phyloP scores from a whole-genome alignment of 23 red algal genomes.

The Gracilaria domingensis region DNA sequence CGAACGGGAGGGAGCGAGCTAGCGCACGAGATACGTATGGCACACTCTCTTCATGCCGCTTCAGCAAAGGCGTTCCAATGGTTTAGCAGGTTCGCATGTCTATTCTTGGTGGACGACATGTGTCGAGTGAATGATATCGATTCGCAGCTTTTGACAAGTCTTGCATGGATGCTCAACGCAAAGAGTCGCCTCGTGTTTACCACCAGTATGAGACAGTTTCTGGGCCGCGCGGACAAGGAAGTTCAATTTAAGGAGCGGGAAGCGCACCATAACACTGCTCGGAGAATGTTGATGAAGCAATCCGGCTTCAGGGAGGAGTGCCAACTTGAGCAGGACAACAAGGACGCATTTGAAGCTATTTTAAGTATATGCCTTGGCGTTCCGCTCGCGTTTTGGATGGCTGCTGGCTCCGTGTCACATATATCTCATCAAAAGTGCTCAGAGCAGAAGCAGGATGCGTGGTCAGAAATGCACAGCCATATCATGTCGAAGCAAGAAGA shows the following conservation, averaged over 20 bases:
- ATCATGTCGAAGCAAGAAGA: not conserved
- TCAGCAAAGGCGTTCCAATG: not conserved
- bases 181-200: not conserved
- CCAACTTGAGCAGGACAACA: not conserved
- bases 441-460: not conserved
- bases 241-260: not conserved
- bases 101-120: slow-evolving; percentile 16
- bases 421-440: not conserved
- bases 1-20: too few species aligned
- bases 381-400: not conserved
- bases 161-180: not conserved
- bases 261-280: not conserved
- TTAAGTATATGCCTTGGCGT: not conserved
- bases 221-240: not conserved
- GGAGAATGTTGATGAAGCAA: not conserved
- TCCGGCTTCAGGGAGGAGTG: not conserved
- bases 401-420: not conserved
- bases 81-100: not conserved
- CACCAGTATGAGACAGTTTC: not conserved
- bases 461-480: not conserved
- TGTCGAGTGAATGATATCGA: slow-evolving; percentile 12
- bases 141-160: not conserved
- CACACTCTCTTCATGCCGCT: not conserved
- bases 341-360: not conserved
- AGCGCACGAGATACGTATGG: too few species aligned